Conservation (phyloP, 495 filamentous ascomycete genomes). For the Geopyxis carbonaria region DNA sequence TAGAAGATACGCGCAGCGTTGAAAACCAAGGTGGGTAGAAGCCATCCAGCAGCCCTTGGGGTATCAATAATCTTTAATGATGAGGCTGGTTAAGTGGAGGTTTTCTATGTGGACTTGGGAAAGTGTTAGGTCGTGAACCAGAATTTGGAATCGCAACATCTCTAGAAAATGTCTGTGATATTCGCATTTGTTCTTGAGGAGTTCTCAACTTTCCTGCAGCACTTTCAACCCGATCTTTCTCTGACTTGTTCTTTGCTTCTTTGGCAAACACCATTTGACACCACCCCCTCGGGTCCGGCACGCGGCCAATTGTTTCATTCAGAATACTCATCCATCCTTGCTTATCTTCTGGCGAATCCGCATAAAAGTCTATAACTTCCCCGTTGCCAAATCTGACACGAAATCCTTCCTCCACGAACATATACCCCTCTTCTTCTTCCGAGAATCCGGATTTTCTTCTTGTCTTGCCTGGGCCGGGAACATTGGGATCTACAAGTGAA, state of each 20-base stretch:
- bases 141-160: too few species aligned
- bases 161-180: too few species aligned
- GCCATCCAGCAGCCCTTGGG: too few species aligned
- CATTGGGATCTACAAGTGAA: conserved; percentile 65
- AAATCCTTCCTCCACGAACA: conserved; percentile 99
- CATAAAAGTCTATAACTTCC: conserved; percentile 96
- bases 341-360: conserved; percentile 69
- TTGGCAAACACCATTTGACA: conserved; percentile 62
- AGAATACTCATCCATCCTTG: conserved; percentile 89
- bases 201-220: conserved; percentile 16
- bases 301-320: conserved; percentile 61
- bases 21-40: too few species aligned
- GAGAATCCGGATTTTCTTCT: conserved; percentile 88
- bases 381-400: conserved; percentile 95
- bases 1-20: too few species aligned
- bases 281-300: conserved; percentile 43
- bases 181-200: conserved; percentile 19
- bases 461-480: conserved; percentile 51
- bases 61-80: too few species aligned
- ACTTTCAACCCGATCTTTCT: conserved; percentile 16
- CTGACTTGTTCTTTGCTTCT: conserved; percentile 18
- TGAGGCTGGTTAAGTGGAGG: too few species aligned
- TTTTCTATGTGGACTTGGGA: too few species aligned
- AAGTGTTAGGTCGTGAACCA: too few species aligned
- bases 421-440: conserved; percentile 96